phyloP scores from a whole-genome alignment of 805 yeast species.

The Peterozyma toletana region DNA sequence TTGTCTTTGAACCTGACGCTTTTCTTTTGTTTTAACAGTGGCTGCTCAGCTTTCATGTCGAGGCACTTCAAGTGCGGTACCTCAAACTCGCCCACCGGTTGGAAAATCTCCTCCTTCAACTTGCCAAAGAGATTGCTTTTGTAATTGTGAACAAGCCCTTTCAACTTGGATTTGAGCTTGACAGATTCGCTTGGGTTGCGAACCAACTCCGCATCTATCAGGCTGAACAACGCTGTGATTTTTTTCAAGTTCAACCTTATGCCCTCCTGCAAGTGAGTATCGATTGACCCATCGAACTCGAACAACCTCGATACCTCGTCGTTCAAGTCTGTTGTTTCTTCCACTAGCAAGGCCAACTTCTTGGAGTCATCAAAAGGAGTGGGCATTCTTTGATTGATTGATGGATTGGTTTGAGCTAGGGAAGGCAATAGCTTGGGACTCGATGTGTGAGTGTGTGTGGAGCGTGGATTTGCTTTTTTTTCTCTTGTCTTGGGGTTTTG shows the following conservation, averaged over 20 bases:
- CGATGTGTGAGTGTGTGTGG: no score
- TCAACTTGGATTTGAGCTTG: not conserved
- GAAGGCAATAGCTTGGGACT: no score
- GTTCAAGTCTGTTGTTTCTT: not conserved
- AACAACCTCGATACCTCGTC: slow-evolving; percentile 4
- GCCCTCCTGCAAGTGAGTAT: not conserved
- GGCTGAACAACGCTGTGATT: not conserved
- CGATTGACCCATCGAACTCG: slow-evolving; percentile 2
- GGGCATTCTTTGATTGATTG: no score
- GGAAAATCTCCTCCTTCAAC: no score
- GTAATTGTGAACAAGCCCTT: not conserved
- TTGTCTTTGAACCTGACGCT: slow-evolving; percentile 17
- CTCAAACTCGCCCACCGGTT: no score
- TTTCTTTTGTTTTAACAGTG: slow-evolving; percentile 6
- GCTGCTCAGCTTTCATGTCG: not conserved
- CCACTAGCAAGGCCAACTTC: slow-evolving; percentile 3
- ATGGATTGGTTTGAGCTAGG: no score
- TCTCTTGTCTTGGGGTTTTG: no score
- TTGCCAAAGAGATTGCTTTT: no score
- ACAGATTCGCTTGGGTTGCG: slow-evolving; percentile 4
- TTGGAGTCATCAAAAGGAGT: not conserved
- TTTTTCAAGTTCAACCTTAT: not conserved
- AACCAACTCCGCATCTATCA: slow-evolving; percentile 6
- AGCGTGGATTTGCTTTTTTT: no score
- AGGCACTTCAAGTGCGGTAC: not conserved